A percentile compares a stretch with the other conserved stretches of the same genome.
Conservation (phyloP, 805 yeast genomes). For the Wickerhamomyces chaumierensis region DNA sequence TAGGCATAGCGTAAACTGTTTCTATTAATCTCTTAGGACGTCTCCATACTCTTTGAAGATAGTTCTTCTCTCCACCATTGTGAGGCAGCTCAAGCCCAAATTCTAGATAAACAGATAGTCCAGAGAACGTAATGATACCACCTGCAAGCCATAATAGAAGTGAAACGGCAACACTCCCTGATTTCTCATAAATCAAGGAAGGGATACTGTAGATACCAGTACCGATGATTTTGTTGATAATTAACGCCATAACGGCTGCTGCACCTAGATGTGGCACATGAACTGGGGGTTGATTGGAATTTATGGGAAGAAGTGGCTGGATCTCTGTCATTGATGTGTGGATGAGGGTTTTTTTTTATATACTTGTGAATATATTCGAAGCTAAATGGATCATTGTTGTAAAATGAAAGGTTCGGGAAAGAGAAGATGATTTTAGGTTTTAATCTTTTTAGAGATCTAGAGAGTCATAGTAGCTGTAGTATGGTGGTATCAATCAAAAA, state of each 20-base stretch:
- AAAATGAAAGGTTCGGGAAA: too few relatives aligned
- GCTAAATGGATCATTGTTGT: too few relatives aligned
- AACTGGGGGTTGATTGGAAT: background rate
- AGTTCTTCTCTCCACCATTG: slow-evolving; percentile 62
- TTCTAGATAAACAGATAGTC: slow-evolving; percentile 48
- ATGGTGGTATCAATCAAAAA: too few relatives aligned
- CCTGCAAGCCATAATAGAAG: slow-evolving; percentile 53
- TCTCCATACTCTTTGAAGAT: slow-evolving; percentile 44
- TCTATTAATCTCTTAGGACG: slow-evolving; percentile 44
- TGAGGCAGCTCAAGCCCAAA: slow-evolving; percentile 55
- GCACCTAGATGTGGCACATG: slow-evolving; percentile 11
- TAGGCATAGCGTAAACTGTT: slow-evolving; percentile 36
- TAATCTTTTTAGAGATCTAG: too few relatives aligned
- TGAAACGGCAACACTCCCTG: slow-evolving; percentile 51
- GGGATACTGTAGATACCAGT: slow-evolving; percentile 67
- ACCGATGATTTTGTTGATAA: slow-evolving; percentile 62
- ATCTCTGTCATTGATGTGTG: slow-evolving; percentile 1
- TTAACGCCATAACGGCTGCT: slow-evolving; percentile 24
- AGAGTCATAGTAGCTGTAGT: too few relatives aligned
- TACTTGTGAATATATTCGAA: slow-evolving; percentile 1
- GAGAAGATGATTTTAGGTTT: too few relatives aligned
- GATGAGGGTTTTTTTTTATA: too few relatives aligned
- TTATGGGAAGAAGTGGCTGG: slow-evolving; percentile 1
- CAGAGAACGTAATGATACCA: slow-evolving; percentile 43
- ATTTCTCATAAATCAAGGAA: slow-evolving; percentile 41